These are phyloP conservation scores for Fusarium tuaranense DNA, from an alignment of 2,329 filamentous ascomycete species.

Conservation along the genomic window DNA sequence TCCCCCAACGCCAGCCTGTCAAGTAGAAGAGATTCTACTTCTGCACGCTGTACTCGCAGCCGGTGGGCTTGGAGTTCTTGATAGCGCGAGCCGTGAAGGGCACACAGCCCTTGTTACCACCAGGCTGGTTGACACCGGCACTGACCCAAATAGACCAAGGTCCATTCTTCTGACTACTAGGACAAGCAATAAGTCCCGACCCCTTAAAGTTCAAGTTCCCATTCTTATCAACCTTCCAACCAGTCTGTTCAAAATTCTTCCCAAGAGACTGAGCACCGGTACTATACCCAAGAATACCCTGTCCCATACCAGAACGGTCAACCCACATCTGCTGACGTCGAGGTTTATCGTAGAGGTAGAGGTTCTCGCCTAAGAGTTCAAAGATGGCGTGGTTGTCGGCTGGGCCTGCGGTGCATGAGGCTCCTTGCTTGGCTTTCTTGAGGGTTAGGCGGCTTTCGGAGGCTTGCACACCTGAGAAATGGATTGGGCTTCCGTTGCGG, in stretches of 20 bases:
- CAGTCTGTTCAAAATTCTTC: conserved; percentile 57
- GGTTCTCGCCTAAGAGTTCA: conserved; percentile 56
- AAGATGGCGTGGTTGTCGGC: conserved; percentile 62
- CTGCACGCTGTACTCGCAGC: neutral
- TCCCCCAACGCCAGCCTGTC: neutral
- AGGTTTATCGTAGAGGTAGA: conserved; percentile 59
- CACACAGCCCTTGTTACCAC: neutral
- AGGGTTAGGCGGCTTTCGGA: conserved; percentile 57
- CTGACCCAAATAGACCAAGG: neutral
- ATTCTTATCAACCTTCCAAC: conserved; percentile 58
- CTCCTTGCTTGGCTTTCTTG: conserved; percentile 57
- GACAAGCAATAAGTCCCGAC: neutral
- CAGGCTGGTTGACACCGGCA: neutral
- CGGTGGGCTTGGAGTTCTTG: neutral
- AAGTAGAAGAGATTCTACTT: neutral
- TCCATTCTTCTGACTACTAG: neutral
- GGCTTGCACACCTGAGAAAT: conserved; percentile 61
- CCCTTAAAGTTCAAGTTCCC: conserved; percentile 53
- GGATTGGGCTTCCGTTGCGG: conserved; percentile 61
- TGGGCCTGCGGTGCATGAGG: conserved; percentile 57
- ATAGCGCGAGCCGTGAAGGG: neutral
- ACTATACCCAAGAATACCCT: conserved; percentile 65
- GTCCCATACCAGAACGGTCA: conserved; percentile 70
- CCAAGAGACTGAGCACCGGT: conserved; percentile 56
- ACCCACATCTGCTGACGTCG: conserved; percentile 62